Evolutionary conservation across 1,284 basidiomycete species (phyloP), one percentile per base, ranked within the genome.

Genomic region (Ganoderma lingzhi): DNA sequence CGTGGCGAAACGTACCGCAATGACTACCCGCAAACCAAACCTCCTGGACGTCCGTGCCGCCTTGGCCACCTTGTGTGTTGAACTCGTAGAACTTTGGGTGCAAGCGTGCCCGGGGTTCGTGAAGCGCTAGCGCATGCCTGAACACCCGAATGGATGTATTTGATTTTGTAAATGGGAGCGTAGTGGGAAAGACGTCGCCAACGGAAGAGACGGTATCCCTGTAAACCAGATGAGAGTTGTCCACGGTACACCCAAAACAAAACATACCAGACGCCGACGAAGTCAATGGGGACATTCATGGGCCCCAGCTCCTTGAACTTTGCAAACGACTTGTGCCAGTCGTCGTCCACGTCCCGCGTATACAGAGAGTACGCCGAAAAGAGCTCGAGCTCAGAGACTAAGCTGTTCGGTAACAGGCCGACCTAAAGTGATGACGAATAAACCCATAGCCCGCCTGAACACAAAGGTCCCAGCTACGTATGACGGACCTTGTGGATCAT

Each of bases 71-170:
- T n/a, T 63, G 23, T 12, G 70, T 70, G 6, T 45, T 19, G 17
- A 17, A 17, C 80, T 71, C 12, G 76, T 87, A 80, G 23, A 76
- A 81, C 63, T 85, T 83, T 1, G 84, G 82, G 69, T 82, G 86
- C 82, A 92, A 93, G 75, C 89, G 88, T 37, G 86, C 85, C 6
- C 91, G 86, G 14, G 83, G 86, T 75, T 93, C 91, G 75, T 93
- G 91, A 9, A 93, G 83, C 0, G 90, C 80, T 8, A 93, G 74
- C 0, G 91, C 91, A 68, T 93, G 92, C 14, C 91, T 82, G 82
- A 93, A 93, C 4, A 83, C 85, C 30, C 82, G 82, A 60, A 93
- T 85, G 41, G 84, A 83, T 2, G 82, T 85, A 75, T 91, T 91
- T 28, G 87, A 87, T 1, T 83, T 83, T 0, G 88, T 87, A 76